Base-by-base conservation (phyloP, 805 yeast species). In the Pichia exigua region DNA sequence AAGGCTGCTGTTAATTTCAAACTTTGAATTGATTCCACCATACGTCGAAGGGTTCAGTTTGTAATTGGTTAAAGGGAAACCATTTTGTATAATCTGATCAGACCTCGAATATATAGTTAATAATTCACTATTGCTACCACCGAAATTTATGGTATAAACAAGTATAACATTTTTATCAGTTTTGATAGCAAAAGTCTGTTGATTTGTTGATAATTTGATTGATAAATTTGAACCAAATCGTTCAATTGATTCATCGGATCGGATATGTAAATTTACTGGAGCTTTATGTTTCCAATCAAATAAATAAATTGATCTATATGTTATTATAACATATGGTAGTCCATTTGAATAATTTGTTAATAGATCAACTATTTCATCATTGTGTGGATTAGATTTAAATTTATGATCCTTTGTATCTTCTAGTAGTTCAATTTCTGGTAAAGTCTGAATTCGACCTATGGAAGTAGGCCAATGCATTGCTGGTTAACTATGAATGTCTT, bases 261-360 rank as follows among this genome's bases (percentile, higher is more conserved):
- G 63, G 8, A 69, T 64, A 57, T 78, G 80, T 2, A 72, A 71
- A 11, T 77, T 73, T 5, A 80, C 64, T 1, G 82, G 80, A 15
- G 76, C 65, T 45, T 73, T 65, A 3, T 79, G 76, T 53, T 62
- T 58, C 22, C 69, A 66, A 51, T 74, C 71, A 60, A 64, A 73
- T 35, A 74, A 47, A 54, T 70, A 73, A 4, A 74, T 48, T 6
- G 71, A 63, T n/a, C 71, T 54, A 48, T 62, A 60, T 2, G 78
- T 74, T 12, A 72, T 47, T 6, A 66, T 61, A 1, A 65, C 64
- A 32, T 69, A 59, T 6, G 74, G 68, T 28, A 60, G 56, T 22
- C 50, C 47, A 18, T 48, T 47, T 12, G 49, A 44, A 47, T 55
- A 42, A 27, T 45, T 48, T 22, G 47, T 27, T 5, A 47, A n/a